Evolutionary conservation across 148 eudicot species (phyloP), one percentile per base, ranked within the genome.

Genomic region (Rhododendron kiyosumense): DNA sequence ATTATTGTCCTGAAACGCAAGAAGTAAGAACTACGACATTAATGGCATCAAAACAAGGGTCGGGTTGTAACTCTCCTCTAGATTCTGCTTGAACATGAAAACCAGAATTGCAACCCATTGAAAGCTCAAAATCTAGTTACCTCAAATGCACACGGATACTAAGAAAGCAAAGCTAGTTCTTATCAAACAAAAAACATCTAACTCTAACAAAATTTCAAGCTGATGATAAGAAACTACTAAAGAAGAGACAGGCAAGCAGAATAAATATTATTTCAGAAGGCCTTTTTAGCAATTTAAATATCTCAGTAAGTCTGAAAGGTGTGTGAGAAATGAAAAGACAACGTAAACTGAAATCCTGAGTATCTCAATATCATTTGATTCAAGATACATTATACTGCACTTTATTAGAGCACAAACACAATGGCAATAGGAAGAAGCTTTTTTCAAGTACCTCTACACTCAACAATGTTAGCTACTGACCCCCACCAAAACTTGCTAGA

Each of bases 401-500:
- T 14, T 46, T 36, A 17, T n/a, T 20, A 59, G 20, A 17, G 17
- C 78, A 79, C 34, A 61, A 67, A 61, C 76, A 32, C n/a, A 30
- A 65, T 48, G 41, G 78, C 28, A 51, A 46, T 24, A 52, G 34
- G 69, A 81, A 79, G 83, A 85, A 85, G 43, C 84, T 12, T 57
- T 86, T 43, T 26, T 38, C 46, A 69, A 77, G 32, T 88, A 94
- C 97, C 95, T 97, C 98, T 87, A 97, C 87, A 89, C 99, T 97
- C 57, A 94, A 86, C 81, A 94, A 77, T 30, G 99, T 95, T 86
- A 97, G 86, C 92, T 97, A 98, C 90, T 97, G 99, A 79, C 98
- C 96, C 78, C 90, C 91, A 83, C 98, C 98, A 84, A 91, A 83
- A 94, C 94, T 94, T 84, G 98, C 99, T 85, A 98, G 98, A 89